A percentile compares a stretch with the other conserved stretches of the same genome.
Conservation (phyloP, 441 rosid species). For the Bocquillonia castaneifolia region DNA sequence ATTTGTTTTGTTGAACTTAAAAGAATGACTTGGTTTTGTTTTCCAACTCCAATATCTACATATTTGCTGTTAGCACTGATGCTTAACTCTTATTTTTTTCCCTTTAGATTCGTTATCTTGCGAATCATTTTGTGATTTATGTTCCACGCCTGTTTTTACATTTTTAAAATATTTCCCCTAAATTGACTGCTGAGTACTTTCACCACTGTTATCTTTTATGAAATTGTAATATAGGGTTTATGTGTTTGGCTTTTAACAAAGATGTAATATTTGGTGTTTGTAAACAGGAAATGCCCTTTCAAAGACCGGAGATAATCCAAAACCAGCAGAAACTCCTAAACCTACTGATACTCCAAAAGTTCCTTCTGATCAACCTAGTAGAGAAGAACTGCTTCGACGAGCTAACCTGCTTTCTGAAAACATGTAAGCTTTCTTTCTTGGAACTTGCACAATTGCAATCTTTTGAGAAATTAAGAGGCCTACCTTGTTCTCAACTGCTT, state of each 20-base stretch:
- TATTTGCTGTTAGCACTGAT: too few relatives aligned
- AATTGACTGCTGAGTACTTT: neutral
- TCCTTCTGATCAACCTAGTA: slow-evolving; percentile 62
- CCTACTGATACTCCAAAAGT: slow-evolving; percentile 25
- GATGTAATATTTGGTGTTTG: slow-evolving; percentile 17
- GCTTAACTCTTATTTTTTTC: too few relatives aligned
- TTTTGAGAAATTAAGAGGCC: neutral
- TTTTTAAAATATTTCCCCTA: neutral
- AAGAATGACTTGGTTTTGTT: too few relatives aligned
- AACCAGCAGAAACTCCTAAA: slow-evolving; percentile 50
- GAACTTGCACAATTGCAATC: neutral
- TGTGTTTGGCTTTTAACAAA: neutral
- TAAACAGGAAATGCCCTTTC: slow-evolving; percentile 61
- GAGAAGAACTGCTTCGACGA: slow-evolving; percentile 57
- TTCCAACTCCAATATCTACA: too few relatives aligned
- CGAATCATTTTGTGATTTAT: neutral
- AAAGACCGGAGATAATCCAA: slow-evolving; percentile 5
- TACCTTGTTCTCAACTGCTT: neutral
- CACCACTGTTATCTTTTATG: neutral
- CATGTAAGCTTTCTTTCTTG: slow-evolving; percentile 33
- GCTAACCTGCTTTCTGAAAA: slow-evolving; percentile 63
- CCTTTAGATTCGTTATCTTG: neutral
- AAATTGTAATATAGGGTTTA: neutral
- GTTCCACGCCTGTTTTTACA: neutral
- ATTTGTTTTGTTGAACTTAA: too few relatives aligned